phyloP scores from a whole-genome alignment of 805 yeast species.

The Scheffersomyces stipitis region DNA sequence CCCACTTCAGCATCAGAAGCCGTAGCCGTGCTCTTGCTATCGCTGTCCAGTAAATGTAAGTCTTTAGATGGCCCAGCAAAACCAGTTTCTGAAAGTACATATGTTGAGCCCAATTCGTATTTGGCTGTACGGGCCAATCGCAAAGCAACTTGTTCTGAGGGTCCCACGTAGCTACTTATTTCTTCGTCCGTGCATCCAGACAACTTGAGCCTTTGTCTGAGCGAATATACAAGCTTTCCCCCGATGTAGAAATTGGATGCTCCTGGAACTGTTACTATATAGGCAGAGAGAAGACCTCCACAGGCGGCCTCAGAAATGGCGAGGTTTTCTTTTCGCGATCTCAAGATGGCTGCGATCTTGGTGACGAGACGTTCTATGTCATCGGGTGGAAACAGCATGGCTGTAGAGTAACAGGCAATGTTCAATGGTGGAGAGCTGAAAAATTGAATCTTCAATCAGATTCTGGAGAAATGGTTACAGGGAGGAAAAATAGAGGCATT shows the following conservation, averaged over 20 bases:
- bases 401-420: neutral
- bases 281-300: conserved; percentile 83
- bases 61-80: conserved; percentile 74
- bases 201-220: conserved; percentile 69
- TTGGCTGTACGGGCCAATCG: conserved; percentile 76
- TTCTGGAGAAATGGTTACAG: too few species aligned
- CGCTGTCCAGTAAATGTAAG: conserved; percentile 28
- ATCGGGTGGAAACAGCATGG: conserved; percentile 60
- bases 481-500: too few species aligned
- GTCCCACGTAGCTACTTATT: conserved; percentile 74
- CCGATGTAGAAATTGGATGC: conserved; percentile 84
- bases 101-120: conserved; percentile 80
- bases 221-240: conserved; percentile 75
- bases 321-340: conserved; percentile 57
- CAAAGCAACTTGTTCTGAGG: conserved; percentile 71
- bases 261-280: conserved; percentile 79
- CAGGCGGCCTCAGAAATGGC: conserved; percentile 89
- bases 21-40: conserved; percentile 13
- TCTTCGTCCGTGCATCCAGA: conserved; percentile 79
- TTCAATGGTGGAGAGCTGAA: neutral
- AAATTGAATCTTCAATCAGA: too few species aligned
- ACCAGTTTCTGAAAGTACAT: conserved; percentile 82
- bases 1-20: conserved; percentile 48
- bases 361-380: conserved; percentile 51
- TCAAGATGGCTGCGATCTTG: conserved; percentile 57